Conservation (phyloP, 805 yeast species). For the Teunomyces pallodes region DNA sequence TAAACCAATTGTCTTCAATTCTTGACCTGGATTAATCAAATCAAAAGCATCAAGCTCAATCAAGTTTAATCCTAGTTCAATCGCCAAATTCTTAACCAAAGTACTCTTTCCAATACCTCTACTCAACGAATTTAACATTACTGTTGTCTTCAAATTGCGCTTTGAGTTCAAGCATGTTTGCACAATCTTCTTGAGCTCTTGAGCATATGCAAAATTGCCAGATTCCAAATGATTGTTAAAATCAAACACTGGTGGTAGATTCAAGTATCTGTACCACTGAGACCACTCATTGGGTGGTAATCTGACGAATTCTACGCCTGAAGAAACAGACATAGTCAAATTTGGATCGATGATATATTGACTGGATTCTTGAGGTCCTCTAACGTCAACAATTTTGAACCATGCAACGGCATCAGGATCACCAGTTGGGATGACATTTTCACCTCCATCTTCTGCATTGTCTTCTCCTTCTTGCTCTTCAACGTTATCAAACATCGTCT, state of each 20-base stretch:
- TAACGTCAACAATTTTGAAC: constrained; percentile 67
- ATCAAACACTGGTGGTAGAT: constrained; percentile 40
- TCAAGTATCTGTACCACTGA: constrained; percentile 48
- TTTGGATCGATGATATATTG: constrained; percentile 65
- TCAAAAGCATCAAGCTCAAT: constrained; percentile 70
- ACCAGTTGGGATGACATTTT: constrained; percentile 51
- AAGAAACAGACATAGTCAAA: constrained; percentile 66
- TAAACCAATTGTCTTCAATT: constrained; percentile 73
- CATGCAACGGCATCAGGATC: constrained; percentile 75
- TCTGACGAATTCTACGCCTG: constrained; percentile 50
- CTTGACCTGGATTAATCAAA: constrained; percentile 65
- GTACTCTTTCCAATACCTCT: constrained; percentile 80
- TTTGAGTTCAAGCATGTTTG: constrained; percentile 46
- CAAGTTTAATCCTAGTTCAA: constrained; percentile 62
- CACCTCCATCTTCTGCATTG: constrained; percentile 14
- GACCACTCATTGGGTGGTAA: constrained; percentile 33
- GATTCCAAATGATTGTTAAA: constrained; percentile 22
- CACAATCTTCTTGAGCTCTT: constrained; percentile 52
- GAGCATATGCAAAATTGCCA: constrained; percentile 45
- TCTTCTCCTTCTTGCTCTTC: constrained; percentile 26
- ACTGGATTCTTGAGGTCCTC: constrained; percentile 26
- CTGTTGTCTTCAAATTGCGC: constrained; percentile 52
- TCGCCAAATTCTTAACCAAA: constrained; percentile 52
- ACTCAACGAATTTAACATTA: constrained; percentile 64
- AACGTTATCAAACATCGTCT: constrained; percentile 43